Evolutionary conservation across 495 filamentous ascomycete species (phyloP).

Genomic region (Delitschia confertaspora): DNA sequence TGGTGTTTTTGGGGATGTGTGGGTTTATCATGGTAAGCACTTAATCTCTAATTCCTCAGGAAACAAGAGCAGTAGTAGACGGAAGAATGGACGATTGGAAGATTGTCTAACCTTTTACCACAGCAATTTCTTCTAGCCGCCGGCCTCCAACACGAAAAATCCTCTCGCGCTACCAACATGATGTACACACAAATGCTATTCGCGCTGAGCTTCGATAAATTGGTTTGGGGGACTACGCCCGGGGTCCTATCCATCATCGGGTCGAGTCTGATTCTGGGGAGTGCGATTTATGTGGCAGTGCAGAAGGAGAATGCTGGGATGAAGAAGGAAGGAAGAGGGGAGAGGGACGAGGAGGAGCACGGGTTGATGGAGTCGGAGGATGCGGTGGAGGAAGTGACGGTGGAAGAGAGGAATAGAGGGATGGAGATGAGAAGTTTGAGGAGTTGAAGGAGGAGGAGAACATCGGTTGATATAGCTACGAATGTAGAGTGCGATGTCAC

Average conservation of each 20-base stretch:
- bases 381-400: conserved; percentile 16
- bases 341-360: conserved; percentile 19
- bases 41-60: neutral
- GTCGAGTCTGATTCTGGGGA: conserved; percentile 68
- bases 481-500: too few species aligned
- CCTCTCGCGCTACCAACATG: conserved; percentile 70
- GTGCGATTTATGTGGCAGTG: conserved; percentile 71
- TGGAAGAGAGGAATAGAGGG: too few species aligned
- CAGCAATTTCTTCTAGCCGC: conserved; percentile 76
- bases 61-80: neutral
- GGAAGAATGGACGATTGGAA: neutral
- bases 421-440: conserved; percentile 5
- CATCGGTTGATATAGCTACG: too few species aligned
- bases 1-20: conserved; percentile 60
- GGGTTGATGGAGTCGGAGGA: conserved; percentile 9
- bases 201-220: conserved; percentile 70
- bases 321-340: conserved; percentile 11
- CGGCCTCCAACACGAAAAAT: conserved; percentile 59
- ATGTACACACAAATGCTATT: conserved; percentile 90
- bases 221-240: conserved; percentile 66
- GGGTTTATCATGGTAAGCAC: conserved; percentile 60
- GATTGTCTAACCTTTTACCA: conserved; percentile 2
- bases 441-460: conserved; percentile 7
- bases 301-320: conserved; percentile 29
- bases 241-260: conserved; percentile 59